Evolutionary conservation across 1,139 yeast species (phyloP), one percentile per base, ranked within the genome.

Genomic region (Suhomyces ambrosiae): DNA sequence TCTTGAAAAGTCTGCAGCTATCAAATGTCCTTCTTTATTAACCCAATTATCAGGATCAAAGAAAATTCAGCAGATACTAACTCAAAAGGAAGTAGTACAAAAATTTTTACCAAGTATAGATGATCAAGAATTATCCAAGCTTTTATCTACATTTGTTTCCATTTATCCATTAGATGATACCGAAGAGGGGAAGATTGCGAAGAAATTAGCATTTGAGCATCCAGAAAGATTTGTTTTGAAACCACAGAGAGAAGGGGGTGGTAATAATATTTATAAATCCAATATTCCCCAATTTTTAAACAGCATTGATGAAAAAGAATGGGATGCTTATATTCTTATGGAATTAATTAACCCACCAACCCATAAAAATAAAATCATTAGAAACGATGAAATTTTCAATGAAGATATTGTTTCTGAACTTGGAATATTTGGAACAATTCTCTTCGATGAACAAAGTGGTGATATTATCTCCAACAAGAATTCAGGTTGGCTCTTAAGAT

Each of bases 211-310:
- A 2, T 65, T 83, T 34, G 79, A 79, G 44, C 47, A 63, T 1
- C 92, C 97, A 0, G 76, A 77, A 41, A 72, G 74, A 23, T 92
- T 71, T 59, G 98, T 92, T 1, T 71, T 92, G 52, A 92, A 92
- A 57, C 98, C 98, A 3, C 98, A 94, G 63, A 79, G 98, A 67
- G 98, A 92, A 68, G 98, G 98, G 25, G 84, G 85, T 15, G 98
- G 98, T 15, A 89, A 92, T 61, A 92, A 92, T 58, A 76, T 92
- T 37, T 92, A 92, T 65, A 86, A 86, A 52, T 77, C 78, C 32
- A 84, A 87, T 49, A 92, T 92, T 39, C 96, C 97, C 2, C 65
- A 45, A 0, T 90, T 87, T 55, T 67, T 92, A 50, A 60, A 73
- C 13, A 53, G 68, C 0, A 57, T 86, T 7, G 80, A 82, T n/a